phyloP scores from a whole-genome alignment of 805 yeast species.

The Metschnikowia corniflorae region DNA sequence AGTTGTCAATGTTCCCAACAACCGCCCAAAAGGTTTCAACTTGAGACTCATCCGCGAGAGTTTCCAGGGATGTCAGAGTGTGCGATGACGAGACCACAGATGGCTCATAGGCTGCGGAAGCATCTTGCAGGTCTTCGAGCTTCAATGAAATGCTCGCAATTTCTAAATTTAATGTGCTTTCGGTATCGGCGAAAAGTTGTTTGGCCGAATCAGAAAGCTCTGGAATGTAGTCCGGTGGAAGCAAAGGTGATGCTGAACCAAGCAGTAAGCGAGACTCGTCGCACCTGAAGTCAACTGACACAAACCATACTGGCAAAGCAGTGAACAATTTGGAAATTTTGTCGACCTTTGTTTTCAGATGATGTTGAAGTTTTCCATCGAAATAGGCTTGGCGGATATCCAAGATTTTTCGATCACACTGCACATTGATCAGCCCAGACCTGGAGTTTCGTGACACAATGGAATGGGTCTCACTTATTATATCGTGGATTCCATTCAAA shows the following conservation, averaged over 20 bases:
- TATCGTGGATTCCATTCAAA: constrained; percentile 28
- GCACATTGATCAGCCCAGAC: constrained; percentile 27
- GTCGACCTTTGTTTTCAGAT: background rate
- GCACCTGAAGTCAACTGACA: constrained; percentile 21
- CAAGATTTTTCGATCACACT: constrained; percentile 23
- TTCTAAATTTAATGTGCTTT: constrained; percentile 13
- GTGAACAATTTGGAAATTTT: constrained; percentile 15
- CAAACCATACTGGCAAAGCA: constrained; percentile 34
- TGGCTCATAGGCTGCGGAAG: background rate
- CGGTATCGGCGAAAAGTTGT: constrained; percentile 12
- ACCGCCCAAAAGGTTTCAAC: constrained; percentile 24
- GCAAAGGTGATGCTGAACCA: constrained; percentile 39
- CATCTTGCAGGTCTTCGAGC: background rate
- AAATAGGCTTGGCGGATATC: background rate
- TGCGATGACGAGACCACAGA: constrained; percentile 7
- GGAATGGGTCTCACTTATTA: constrained; percentile 26
- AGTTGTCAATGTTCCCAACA: constrained; percentile 13
- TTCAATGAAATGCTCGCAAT: constrained; percentile 1
- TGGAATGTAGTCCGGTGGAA: constrained; percentile 21
- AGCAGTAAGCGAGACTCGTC: constrained; percentile 20
- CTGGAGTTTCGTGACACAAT: constrained; percentile 24
- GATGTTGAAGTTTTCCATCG: no score
- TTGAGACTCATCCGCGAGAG: constrained; percentile 18
- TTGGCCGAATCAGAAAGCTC: constrained; percentile 20
- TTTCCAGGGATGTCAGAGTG: constrained; percentile 28